Evolutionary conservation across 2,329 filamentous ascomycete genomes (phyloP).

Genomic region (Dactylellina haptotyla): DNA sequence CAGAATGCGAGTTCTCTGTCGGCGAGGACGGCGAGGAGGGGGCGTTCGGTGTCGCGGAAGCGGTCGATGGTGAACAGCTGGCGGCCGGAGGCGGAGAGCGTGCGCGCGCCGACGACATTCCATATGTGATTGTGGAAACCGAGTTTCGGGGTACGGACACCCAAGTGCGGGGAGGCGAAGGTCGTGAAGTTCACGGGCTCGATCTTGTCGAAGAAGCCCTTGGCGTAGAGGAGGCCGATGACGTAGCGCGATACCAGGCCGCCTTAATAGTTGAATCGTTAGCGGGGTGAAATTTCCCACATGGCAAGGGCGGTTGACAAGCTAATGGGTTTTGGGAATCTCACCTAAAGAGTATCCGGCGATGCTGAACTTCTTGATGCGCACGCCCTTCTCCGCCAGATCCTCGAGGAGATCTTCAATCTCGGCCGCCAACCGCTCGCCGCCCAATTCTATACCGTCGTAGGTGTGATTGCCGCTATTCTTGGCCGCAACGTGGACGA

Average conservation of each 20-base stretch:
- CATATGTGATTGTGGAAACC: conserved; percentile 75
- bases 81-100: conserved; percentile 81
- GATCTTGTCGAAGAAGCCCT: conserved; percentile 80
- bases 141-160: conserved; percentile 75
- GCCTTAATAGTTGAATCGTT: conserved; percentile 32
- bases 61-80: conserved; percentile 88
- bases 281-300: conserved; percentile 20
- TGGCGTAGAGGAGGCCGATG: conserved; percentile 82
- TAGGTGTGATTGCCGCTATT: conserved; percentile 79
- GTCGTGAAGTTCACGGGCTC: conserved; percentile 93
- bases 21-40: conserved; percentile 81
- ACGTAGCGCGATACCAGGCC: conserved; percentile 88
- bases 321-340: background rate
- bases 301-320: background rate
- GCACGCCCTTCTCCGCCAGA: conserved; percentile 71
- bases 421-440: conserved; percentile 74
- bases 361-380: conserved; percentile 83
- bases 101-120: conserved; percentile 85
- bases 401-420: conserved; percentile 72
- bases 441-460: conserved; percentile 74
- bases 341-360: conserved; percentile 85
- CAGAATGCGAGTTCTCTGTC: conserved; percentile 89
- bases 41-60: conserved; percentile 83
- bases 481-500: conserved; percentile 76
- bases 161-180: conserved; percentile 85